phyloP scores from a whole-genome alignment of 2,329 filamentous ascomycete genomes.

The Teratosphaeria pseudoeucalypti region DNA sequence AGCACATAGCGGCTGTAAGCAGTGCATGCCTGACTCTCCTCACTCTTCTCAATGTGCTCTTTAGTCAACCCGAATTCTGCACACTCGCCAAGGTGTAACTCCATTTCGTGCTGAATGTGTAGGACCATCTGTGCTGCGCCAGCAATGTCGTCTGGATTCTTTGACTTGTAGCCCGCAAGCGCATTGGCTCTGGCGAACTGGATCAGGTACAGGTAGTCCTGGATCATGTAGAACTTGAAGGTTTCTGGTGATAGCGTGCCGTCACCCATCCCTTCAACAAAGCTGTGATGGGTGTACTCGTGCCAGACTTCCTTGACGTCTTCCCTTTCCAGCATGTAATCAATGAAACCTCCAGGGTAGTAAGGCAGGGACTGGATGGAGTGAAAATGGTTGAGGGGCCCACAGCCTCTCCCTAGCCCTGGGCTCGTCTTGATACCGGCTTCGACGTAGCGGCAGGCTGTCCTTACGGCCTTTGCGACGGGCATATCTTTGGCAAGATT shows the following conservation, averaged over 20 bases:
- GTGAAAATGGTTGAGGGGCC: slow-evolving; percentile 71
- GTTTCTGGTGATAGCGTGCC: slow-evolving; percentile 63
- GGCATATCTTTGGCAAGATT: slow-evolving; percentile 53
- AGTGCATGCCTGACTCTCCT: slow-evolving; percentile 67
- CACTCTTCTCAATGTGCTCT: slow-evolving; percentile 58
- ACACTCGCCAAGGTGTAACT: slow-evolving; percentile 75
- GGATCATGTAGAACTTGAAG: slow-evolving; percentile 80
- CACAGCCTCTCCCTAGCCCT: slow-evolving; percentile 54
- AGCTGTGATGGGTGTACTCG: slow-evolving; percentile 68
- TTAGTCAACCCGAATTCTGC: slow-evolving; percentile 65
- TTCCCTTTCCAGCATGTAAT: slow-evolving; percentile 66
- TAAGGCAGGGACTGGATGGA: slow-evolving; percentile 60
- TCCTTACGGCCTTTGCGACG: slow-evolving; percentile 50
- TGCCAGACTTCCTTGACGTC: slow-evolving; percentile 69
- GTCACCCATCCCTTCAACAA: slow-evolving; percentile 65
- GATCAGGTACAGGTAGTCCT: slow-evolving; percentile 85
- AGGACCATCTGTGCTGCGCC: slow-evolving; percentile 61
- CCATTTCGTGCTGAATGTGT: slow-evolving; percentile 70
- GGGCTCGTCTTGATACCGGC: slow-evolving; percentile 58
- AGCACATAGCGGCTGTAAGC: slow-evolving; percentile 76
- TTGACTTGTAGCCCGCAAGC: slow-evolving; percentile 75
- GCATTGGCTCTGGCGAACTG: slow-evolving; percentile 85
- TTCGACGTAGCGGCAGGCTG: slow-evolving; percentile 62
- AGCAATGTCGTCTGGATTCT: slow-evolving; percentile 60
- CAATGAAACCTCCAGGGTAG: slow-evolving; percentile 64